Base-by-base conservation (phyloP, 208 protist genomes). In the Wallacemonas rigidus region DNA sequence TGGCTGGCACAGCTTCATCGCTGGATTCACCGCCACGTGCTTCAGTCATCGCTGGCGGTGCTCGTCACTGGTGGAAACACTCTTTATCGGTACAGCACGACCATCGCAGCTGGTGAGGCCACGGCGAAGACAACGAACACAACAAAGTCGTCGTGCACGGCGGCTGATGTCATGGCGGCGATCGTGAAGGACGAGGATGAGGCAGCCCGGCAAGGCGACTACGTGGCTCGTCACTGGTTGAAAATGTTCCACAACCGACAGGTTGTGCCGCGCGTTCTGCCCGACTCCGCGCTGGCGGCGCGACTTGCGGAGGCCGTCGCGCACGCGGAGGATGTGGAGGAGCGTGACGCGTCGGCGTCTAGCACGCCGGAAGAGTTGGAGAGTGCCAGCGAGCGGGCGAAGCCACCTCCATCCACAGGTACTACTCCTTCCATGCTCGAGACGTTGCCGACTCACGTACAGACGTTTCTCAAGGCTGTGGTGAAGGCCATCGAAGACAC, bases 231-330 rank as follows among this genome's bases (percentile, higher is more conserved):
- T 8, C 57, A 77, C 43, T 96, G 91, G 89, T 53, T 88, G 36
- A 89, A 89, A 51, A 75, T 83, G 11, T 88, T 96, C 71, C 69
- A 86, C 64, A 79, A 70, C 36, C 91, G 88, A 2, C 72, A 83
- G 40, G 68, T 94, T 26, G 74, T 96, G 14, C 89, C 91, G 0
- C 62, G 67, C 5, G 58, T 90, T 6, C 43, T 92, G 55, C 85
- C 81, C 1, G 62, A 93, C 36, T 65, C 56, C 15, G 74, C 71
- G 5, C 54, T 93, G 17, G 84, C 82, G 1, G 65, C 80, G 7
- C 15, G 71, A 48, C 15, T 88, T 26, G 80, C 81, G n/a, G 56
- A 36, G 56, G 56, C 35, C 4, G 35, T 41, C 45, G 45, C 12
- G 8, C 45, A 0, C 6, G 56, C 56, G 43, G 36, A 36, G 3